phyloP scores from a whole-genome alignment of 2,329 filamentous ascomycete genomes.

The Phialophora tarda region DNA sequence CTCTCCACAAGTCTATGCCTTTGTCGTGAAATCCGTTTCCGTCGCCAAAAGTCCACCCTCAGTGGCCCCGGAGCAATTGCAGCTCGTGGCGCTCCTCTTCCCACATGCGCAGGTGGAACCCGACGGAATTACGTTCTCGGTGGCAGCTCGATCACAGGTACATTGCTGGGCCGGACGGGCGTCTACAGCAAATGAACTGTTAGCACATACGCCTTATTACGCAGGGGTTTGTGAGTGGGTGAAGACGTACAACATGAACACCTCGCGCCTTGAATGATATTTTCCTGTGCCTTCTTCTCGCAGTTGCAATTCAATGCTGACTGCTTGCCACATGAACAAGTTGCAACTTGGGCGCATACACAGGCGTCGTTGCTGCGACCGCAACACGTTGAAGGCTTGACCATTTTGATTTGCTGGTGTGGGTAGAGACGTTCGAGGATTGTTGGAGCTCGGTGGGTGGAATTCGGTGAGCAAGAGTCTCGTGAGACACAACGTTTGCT shows the following conservation, averaged over 20 bases:
- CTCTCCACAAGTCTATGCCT: constrained; percentile 41
- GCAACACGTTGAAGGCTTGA: constrained; percentile 63
- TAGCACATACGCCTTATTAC: background rate
- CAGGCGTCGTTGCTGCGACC: constrained; percentile 61
- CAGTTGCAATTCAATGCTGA: constrained; percentile 86
- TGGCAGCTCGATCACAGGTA: constrained; percentile 74
- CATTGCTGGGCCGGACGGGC: constrained; percentile 52
- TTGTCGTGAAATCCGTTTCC: constrained; percentile 88
- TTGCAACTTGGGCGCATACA: constrained; percentile 64
- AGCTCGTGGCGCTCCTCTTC: constrained; percentile 73
- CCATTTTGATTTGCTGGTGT: constrained; percentile 45
- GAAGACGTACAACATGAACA: constrained; percentile 71
- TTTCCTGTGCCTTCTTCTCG: constrained; percentile 76
- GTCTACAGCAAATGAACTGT: background rate
- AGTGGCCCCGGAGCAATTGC: constrained; percentile 80
- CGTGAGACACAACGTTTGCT: background rate
- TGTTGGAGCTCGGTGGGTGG: background rate
- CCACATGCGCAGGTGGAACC: constrained; percentile 78
- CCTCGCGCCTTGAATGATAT: constrained; percentile 71
- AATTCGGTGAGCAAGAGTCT: background rate
- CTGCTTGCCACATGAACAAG: constrained; percentile 88
- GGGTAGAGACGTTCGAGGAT: constrained; percentile 8
- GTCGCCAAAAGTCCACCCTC: constrained; percentile 67
- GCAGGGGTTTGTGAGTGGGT: background rate
- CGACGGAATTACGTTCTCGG: constrained; percentile 68